Percentiles rank a stretch among this genome's conserved stretches.
Conservation (phyloP, 495 filamentous ascomycete species). For the Cercophora newfieldiana region DNA sequence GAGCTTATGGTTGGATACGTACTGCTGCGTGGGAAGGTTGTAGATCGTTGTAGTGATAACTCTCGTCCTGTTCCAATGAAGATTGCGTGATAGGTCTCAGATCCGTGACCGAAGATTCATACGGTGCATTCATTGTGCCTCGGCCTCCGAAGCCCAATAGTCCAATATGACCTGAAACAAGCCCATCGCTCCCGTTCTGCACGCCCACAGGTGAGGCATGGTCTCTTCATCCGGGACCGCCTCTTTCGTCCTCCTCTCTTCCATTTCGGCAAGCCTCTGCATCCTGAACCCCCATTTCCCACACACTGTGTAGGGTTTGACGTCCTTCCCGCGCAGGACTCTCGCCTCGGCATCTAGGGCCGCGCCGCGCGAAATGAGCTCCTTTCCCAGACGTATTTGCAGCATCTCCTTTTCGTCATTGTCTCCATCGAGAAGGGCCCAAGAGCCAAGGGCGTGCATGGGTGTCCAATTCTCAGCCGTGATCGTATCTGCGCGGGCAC, state of each 20-base stretch:
- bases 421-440: not conserved
- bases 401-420: not conserved
- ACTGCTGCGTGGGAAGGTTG: too few species aligned
- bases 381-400: not conserved
- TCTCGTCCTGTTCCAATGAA: too few species aligned
- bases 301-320: not conserved
- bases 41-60: too few species aligned
- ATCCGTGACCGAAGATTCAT: too few species aligned
- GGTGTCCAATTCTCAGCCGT: conserved; percentile 28
- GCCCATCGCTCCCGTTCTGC: not conserved
- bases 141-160: not conserved
- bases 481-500: conserved; percentile 13
- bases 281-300: conserved; percentile 11
- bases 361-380: conserved; percentile 13
- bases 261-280: conserved; percentile 5
- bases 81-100: too few species aligned
- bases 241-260: not conserved
- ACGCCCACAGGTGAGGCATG: not conserved
- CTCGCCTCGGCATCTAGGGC: not conserved
- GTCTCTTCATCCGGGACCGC: not conserved
- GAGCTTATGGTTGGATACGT: conserved; percentile 41
- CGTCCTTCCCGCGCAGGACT: not conserved
- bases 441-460: conserved; percentile 21
- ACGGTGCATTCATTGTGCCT: too few species aligned
- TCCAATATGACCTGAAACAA: not conserved